Conservation (phyloP, 495 filamentous ascomycete species). For the Podospora tetraspora region DNA sequence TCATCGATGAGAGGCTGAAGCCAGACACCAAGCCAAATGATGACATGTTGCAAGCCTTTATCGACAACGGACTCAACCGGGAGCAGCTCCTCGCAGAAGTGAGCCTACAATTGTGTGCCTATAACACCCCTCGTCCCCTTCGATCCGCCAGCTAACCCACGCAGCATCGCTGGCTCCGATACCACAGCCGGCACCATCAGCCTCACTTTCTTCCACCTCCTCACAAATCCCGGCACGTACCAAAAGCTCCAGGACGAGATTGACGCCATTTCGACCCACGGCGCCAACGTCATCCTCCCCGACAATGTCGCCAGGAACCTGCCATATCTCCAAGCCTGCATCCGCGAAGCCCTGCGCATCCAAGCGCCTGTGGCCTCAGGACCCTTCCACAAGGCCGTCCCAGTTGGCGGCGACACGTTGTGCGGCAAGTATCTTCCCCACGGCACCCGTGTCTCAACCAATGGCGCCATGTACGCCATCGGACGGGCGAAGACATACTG, state of each 20-base stretch:
- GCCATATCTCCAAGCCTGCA: conserved; percentile 36
- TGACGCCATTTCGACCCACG: conserved; percentile 32
- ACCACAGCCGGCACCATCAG: conserved; percentile 55
- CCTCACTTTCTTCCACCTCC: conserved; percentile 48
- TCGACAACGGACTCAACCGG: conserved; percentile 36
- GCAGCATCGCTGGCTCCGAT: conserved; percentile 59
- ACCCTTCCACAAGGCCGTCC: conserved; percentile 40
- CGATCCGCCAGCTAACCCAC: conserved; percentile 36
- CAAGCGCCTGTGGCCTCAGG: conserved; percentile 36
- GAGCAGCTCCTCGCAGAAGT: conserved; percentile 40
- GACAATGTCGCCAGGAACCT: conserved; percentile 37
- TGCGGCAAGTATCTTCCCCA: conserved; percentile 24
- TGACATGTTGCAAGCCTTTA: conserved; percentile 43
- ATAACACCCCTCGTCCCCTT: neutral
- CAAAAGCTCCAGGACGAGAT: conserved; percentile 54
- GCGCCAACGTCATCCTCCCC: conserved; percentile 26
- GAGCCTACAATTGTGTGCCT: conserved; percentile 36
- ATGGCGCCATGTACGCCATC: conserved; percentile 14
- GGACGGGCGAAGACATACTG: conserved; percentile 7
- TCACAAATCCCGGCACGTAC: conserved; percentile 44
- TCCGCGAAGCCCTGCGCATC: conserved; percentile 39
- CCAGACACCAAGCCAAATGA: conserved; percentile 17
- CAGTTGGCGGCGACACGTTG: conserved; percentile 24
- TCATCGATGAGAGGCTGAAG: conserved; percentile 27
- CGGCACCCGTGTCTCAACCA: conserved; percentile 27